Conservation (phyloP, 108 stramenopile species). For the Nitzschia inconspicua region DNA sequence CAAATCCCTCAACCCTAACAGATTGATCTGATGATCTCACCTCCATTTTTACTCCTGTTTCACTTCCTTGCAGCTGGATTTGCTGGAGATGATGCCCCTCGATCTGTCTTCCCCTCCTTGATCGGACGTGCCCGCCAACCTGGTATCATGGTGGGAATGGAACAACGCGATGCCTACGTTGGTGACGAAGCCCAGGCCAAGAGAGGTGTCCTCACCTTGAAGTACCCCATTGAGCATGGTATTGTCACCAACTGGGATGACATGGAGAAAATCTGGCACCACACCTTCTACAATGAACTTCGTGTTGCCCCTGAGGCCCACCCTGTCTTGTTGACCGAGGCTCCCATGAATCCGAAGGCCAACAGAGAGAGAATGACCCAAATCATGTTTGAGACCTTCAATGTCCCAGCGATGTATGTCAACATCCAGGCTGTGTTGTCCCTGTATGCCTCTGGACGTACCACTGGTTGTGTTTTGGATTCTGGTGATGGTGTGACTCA, state of each 20-base stretch:
- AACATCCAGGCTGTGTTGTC: slow-evolving; percentile 95
- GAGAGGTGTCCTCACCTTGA: slow-evolving; percentile 92
- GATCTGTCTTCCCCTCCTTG: slow-evolving; percentile 92
- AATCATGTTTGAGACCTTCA: slow-evolving; percentile 99
- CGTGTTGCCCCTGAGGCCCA: slow-evolving; percentile 91
- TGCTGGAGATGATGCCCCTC: slow-evolving; percentile 89
- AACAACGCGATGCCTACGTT: slow-evolving; percentile 85
- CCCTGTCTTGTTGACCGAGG: slow-evolving; percentile 96
- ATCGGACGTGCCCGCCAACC: slow-evolving; percentile 92
- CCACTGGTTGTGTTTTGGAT: slow-evolving; percentile 87
- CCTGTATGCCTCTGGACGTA: slow-evolving; percentile 83
- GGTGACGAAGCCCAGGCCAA: slow-evolving; percentile 93
- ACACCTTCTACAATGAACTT: slow-evolving; percentile 92
- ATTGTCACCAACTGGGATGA: slow-evolving; percentile 94
- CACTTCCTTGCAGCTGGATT: slow-evolving; percentile 89
- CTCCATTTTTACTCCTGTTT: too few relatives aligned
- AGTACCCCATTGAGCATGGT: slow-evolving; percentile 98
- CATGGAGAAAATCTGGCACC: slow-evolving; percentile 94
- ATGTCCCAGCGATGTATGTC: slow-evolving; percentile 97
- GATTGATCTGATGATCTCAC: too few relatives aligned
- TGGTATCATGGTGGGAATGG: slow-evolving; percentile 85
- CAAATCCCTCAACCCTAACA: too few relatives aligned
- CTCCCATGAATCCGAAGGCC: slow-evolving; percentile 97
- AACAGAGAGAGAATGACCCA: slow-evolving; percentile 97
- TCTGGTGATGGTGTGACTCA: slow-evolving; percentile 85